Evolutionary conservation across 768 basidiomycete species (phyloP).

Genomic region (Kwoniella bestiolae): DNA sequence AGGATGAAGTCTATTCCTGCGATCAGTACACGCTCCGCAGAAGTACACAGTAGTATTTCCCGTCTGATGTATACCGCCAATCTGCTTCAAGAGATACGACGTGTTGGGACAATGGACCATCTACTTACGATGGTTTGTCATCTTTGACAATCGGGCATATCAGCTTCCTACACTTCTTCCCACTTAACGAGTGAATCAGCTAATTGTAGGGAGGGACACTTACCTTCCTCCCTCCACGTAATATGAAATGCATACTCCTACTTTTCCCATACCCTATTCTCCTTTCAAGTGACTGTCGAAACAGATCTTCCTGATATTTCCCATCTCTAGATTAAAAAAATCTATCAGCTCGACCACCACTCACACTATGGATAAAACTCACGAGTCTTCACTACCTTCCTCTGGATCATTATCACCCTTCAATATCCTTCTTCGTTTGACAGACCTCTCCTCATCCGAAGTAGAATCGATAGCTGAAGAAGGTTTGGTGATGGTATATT

Average conservation of each 20-base stretch:
- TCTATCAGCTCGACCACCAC: not conserved
- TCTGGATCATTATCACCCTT: not conserved
- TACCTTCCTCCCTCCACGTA: slow-evolving; percentile 45
- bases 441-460: slow-evolving; percentile 28
- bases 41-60: no score
- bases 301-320: slow-evolving; percentile 40
- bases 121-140: slow-evolving; percentile 40
- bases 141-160: slow-evolving; percentile 25
- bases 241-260: slow-evolving; percentile 43
- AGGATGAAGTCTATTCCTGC: slow-evolving; percentile 36
- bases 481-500: slow-evolving; percentile 38
- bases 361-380: not conserved
- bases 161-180: no score
- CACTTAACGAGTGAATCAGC: no score
- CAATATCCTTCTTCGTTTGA: slow-evolving; percentile 19
- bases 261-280: slow-evolving; percentile 18
- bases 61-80: no score
- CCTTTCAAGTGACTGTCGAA: slow-evolving; percentile 27
- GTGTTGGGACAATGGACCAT: not conserved
- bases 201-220: no score
- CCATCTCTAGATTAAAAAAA: slow-evolving; percentile 16
- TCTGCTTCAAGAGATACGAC: no score
- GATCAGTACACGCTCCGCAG: no score
- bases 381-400: slow-evolving; percentile 30
- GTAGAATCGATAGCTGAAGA: slow-evolving; percentile 23